phyloP scores from a whole-genome alignment of 1,284 basidiomycete genomes.

The Cystobasidium slooffiae region DNA sequence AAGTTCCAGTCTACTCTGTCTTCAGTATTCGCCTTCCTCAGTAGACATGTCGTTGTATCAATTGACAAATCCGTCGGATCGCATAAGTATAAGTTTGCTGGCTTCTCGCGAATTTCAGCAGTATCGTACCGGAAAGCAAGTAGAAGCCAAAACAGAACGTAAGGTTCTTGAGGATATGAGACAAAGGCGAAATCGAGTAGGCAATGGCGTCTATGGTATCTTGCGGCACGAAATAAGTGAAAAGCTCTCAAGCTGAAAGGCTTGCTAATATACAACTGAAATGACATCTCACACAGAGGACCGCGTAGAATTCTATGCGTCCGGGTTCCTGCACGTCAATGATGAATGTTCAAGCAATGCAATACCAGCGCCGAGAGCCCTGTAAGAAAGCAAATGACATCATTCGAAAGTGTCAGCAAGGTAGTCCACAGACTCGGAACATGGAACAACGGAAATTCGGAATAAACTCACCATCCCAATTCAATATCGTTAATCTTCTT shows the following conservation, averaged over 20 bases:
- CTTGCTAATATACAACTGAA: conserved; percentile 4
- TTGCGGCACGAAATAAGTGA: too few species aligned
- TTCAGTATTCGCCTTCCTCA: background rate
- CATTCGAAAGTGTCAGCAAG: background rate
- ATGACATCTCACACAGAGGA: background rate
- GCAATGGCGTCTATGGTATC: too few species aligned
- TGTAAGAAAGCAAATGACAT: conserved; percentile 2
- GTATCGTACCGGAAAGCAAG: too few species aligned
- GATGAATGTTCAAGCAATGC: conserved; percentile 45
- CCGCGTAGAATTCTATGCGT: conserved; percentile 5
- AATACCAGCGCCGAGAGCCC: conserved; percentile 48
- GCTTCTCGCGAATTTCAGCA: too few species aligned
- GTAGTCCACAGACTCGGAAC: conserved; percentile 65
- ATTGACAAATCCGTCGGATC: too few species aligned
- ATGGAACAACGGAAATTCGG: conserved; percentile 60
- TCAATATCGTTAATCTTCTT: conserved; percentile 91
- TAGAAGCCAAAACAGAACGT: too few species aligned
- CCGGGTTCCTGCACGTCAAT: conserved; percentile 32
- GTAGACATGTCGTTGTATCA: background rate
- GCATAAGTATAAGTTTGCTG: too few species aligned
- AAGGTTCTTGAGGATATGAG: too few species aligned
- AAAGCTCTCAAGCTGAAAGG: too few species aligned
- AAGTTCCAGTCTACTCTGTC: background rate
- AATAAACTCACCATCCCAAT: conserved; percentile 88
- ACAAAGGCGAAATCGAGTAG: too few species aligned